A percentile compares a stretch with the other conserved stretches of the same genome.
Conservation (phyloP, 805 yeast species). For the Clavispora vitiphila region DNA sequence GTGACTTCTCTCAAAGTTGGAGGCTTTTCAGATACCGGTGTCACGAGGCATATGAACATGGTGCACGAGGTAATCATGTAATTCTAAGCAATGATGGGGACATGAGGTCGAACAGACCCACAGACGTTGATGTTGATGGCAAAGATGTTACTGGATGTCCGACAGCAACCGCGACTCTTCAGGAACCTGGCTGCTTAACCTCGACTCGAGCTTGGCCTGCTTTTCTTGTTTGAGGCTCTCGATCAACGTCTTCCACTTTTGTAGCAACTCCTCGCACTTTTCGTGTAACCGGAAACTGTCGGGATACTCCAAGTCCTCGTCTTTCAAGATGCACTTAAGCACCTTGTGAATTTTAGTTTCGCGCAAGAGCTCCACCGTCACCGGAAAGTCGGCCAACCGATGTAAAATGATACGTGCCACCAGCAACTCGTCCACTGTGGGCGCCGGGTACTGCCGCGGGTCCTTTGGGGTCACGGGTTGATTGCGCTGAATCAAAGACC, state of each 20-base stretch:
- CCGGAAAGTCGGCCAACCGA: constrained; percentile 39
- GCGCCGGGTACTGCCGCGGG: constrained; percentile 30
- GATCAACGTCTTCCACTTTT: constrained; percentile 37
- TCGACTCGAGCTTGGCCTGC: constrained; percentile 7
- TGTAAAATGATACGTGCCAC: constrained; percentile 36
- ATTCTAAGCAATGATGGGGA: too few species aligned
- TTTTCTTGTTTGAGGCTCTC: constrained; percentile 33
- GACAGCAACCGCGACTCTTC: constrained; percentile 8
- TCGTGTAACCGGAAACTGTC: constrained; percentile 44
- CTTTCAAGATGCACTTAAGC: constrained; percentile 41
- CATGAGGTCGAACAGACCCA: not conserved
- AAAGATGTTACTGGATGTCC: not conserved
- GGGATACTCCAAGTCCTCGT: constrained; percentile 35
- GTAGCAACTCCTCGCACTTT: constrained; percentile 36
- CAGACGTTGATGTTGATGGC: not conserved
- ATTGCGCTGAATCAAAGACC: constrained; percentile 43
- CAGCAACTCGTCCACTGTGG: constrained; percentile 41
- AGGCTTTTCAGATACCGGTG: not conserved
- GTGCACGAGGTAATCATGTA: not conserved
- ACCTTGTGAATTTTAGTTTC: constrained; percentile 50
- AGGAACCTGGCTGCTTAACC: constrained; percentile 10
- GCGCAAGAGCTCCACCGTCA: constrained; percentile 35
- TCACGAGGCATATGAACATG: not conserved
- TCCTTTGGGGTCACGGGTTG: constrained; percentile 36
- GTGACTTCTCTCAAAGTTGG: not conserved